Base-by-base conservation (phyloP, 2,329 filamentous ascomycete species). In the Ilyonectria mors-panacis region DNA sequence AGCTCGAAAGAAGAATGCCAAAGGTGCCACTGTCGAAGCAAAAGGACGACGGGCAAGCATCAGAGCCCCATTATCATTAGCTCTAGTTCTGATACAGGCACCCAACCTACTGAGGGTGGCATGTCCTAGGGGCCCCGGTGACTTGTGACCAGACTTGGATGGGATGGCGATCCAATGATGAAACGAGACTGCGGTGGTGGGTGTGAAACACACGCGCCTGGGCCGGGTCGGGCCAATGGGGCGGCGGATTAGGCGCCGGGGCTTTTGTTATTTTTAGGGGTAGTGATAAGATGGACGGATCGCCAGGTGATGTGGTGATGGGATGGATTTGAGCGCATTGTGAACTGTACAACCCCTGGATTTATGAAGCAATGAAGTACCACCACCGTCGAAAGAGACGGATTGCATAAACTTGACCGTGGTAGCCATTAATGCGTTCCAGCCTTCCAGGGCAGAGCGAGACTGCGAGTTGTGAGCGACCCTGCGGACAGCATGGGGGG, bases 201-300 rank as follows among this genome's bases (percentile, higher is more conserved):
- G 73, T 68, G 73, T 76, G 74, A 76, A 75, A 76, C 71, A 73
- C 73, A 70, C 71, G 73, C 74, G 71, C 67, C 66, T 48, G 59
- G 64, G 47, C 53, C 65, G 65, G 54, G 56, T 61, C 30, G 56
- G 66, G 59, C 78, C 78, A 79, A 79, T 79, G 45, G 60, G 58
- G 57, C 59, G 53, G 12, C n/a, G 66, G 59, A 67, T 68, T 79
- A 79, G 72, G 78, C 76, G 76, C 78, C 71, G 71, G 63, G 63
- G 35, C 44, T 59, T 61, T 64, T 65, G 47, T 63, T 57, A 67
- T 65, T 59, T 59, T 60, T 60, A 63, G 51, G 33, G 45, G 48
- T 47, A 6, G 51, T 21, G 59, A 23, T 58, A 15, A 56, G 30
- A 37, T 37, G 39, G 30, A 4, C 35, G 28, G 58, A 42, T 42